phyloP scores from a whole-genome alignment of 129 eudicot species.

The Lactuca sativa region DNA sequence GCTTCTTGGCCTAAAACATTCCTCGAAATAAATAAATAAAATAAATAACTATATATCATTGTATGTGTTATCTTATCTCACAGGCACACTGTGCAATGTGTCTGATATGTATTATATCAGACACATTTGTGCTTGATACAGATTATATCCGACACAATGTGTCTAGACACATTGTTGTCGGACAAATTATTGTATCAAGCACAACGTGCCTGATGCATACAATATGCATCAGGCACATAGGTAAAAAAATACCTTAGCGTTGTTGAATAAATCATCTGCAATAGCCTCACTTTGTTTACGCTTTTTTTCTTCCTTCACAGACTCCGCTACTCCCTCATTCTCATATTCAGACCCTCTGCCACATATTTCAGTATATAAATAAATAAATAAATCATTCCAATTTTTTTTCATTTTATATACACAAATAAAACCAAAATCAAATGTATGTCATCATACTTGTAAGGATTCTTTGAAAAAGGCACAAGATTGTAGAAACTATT shows the following conservation, averaged over 20 bases:
- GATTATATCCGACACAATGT: too few species aligned
- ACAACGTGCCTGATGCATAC: too few species aligned
- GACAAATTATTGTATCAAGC: not conserved
- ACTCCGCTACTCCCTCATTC: slow-evolving; percentile 53
- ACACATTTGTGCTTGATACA: too few species aligned
- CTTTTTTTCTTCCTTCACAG: slow-evolving; percentile 73
- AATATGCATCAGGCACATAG: not conserved
- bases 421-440: not conserved
- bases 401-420: not conserved
- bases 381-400: not conserved
- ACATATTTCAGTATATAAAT: slow-evolving; percentile 22
- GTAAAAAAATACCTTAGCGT: slow-evolving; percentile 44
- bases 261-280: slow-evolving; percentile 83
- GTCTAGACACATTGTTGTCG: too few species aligned
- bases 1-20: slow-evolving; percentile 53
- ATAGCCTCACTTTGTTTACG: slow-evolving; percentile 82
- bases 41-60: too few species aligned
- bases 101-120: too few species aligned
- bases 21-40: slow-evolving; percentile 3
- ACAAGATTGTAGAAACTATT: slow-evolving; percentile 64
- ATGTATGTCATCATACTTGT: slow-evolving; percentile 47
- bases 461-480: slow-evolving; percentile 83
- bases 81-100: too few species aligned
- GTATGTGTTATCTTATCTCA: too few species aligned
- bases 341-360: slow-evolving; percentile 76